Base-by-base conservation (phyloP, 2,329 filamentous ascomycete species). In the Bertia moriformis region DNA sequence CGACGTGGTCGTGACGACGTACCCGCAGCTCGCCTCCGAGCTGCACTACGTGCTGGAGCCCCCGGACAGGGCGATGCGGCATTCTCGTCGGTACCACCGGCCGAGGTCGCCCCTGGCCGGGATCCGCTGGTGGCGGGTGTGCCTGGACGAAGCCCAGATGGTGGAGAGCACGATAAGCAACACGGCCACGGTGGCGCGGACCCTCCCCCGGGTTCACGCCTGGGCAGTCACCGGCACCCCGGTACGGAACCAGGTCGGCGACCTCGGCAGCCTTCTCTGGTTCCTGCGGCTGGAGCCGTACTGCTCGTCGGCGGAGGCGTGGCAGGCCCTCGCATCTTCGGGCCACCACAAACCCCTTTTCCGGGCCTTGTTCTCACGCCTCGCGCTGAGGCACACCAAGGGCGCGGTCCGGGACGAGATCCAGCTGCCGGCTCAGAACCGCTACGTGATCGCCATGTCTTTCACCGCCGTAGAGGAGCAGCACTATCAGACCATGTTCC, bases 171-270 rank as follows among this genome's bases (percentile, higher is more conserved):
- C 87, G 22, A 78, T 93, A 3, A 88, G 77, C 48, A 79, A 85
- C 47, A 83, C 89, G 18, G 88, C 91, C 1, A 73, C 69, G 37
- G 77, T 95, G 13, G 87, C 87, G 24, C 74, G 78, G 30, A 64
- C 81, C 18, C 80, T 98, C 43, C 87, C 89, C 33, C 73, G 91
- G 18, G 60, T 84, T 45, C 88, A 94, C 58, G 80, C 86, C 2
- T 96, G 89, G 91, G 87, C 82, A 12, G 78, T 96, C 32, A 89
- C 86, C 0, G 91, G 86, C 32, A 98, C 91, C 1, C 91, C 91
- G 0, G 69, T 96, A 27, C 81, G 83, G 46, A 84, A 86, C 46
- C 72, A 86, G 44, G 71, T 89, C 20, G 58, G 62, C 49, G 89
- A 95, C 54, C 64, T 95, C 4, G 77, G 79, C 46, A 89, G 89